These are phyloP conservation scores for Neocatenulostroma microsporum DNA, from an alignment of 2,329 filamentous ascomycete species.

Conservation along the genomic window DNA sequence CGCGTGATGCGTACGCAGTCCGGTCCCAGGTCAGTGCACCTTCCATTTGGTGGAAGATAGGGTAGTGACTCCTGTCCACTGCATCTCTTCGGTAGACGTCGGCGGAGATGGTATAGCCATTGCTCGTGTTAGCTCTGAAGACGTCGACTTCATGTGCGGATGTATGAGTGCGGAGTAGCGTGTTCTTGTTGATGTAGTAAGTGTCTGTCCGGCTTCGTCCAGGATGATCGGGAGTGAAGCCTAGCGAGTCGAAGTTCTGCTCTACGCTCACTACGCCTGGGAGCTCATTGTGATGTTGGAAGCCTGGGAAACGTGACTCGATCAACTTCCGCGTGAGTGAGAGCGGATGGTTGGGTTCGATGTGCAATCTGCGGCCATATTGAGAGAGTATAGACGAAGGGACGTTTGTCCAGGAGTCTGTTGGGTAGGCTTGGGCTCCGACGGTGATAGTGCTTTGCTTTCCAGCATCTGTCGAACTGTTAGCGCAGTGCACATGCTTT, in stretches of 20 bases:
- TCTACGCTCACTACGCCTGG: constrained; percentile 74
- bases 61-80: constrained; percentile 90
- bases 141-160: constrained; percentile 84
- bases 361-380: constrained; percentile 71
- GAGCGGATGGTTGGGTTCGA: constrained; percentile 84
- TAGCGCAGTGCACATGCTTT: no score
- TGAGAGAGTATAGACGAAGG: constrained; percentile 66
- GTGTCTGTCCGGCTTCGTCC: constrained; percentile 84
- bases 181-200: constrained; percentile 83
- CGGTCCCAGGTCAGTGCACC: constrained; percentile 85
- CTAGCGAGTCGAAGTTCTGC: constrained; percentile 96
- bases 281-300: constrained; percentile 67
- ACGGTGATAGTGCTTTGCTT: constrained; percentile 43
- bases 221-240: constrained; percentile 80
- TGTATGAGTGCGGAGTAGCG: constrained; percentile 85
- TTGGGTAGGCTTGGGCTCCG: constrained; percentile 55
- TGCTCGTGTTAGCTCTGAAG: constrained; percentile 62
- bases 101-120: constrained; percentile 82
- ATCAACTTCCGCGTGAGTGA: constrained; percentile 87
- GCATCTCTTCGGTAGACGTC: constrained; percentile 95
- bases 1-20: constrained; percentile 42
- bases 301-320: constrained; percentile 76
- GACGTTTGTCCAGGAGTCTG: constrained; percentile 80
- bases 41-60: constrained; percentile 98
- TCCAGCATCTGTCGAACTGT: constrained; percentile 16